Evolutionary conservation across 495 filamentous ascomycete genomes (phyloP).

Genomic region (Parachaetomium inaequale): DNA sequence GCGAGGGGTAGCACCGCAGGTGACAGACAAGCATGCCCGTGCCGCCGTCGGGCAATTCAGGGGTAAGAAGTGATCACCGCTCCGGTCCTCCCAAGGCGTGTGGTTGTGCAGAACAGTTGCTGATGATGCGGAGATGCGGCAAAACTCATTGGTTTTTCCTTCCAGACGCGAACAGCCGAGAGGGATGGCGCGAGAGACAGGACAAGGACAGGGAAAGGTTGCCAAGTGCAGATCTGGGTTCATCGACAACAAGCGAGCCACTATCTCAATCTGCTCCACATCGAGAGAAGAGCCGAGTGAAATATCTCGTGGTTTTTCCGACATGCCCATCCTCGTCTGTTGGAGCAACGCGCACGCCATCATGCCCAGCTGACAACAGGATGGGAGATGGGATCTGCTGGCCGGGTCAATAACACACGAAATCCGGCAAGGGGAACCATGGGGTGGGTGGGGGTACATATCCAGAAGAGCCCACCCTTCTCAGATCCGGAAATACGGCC

Average conservation of each 20-base stretch:
- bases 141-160: background rate
- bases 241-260: background rate
- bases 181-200: background rate
- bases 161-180: background rate
- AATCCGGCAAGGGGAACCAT: background rate
- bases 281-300: background rate
- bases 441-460: background rate
- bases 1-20: background rate
- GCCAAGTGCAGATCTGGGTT: constrained; percentile 9
- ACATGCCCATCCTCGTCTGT: background rate
- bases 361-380: background rate
- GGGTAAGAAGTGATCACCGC: background rate
- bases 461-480: background rate
- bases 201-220: background rate
- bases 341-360: background rate
- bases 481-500: constrained; percentile 9
- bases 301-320: background rate
- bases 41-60: background rate
- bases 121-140: background rate
- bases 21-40: background rate
- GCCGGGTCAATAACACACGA: background rate
- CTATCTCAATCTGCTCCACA: background rate
- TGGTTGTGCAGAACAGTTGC: background rate
- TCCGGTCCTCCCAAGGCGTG: background rate
- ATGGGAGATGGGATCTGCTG: background rate